These are phyloP conservation scores for Hypomyces rosellus DNA, from an alignment of 2,329 filamentous ascomycete genomes.

Conservation along the genomic window DNA sequence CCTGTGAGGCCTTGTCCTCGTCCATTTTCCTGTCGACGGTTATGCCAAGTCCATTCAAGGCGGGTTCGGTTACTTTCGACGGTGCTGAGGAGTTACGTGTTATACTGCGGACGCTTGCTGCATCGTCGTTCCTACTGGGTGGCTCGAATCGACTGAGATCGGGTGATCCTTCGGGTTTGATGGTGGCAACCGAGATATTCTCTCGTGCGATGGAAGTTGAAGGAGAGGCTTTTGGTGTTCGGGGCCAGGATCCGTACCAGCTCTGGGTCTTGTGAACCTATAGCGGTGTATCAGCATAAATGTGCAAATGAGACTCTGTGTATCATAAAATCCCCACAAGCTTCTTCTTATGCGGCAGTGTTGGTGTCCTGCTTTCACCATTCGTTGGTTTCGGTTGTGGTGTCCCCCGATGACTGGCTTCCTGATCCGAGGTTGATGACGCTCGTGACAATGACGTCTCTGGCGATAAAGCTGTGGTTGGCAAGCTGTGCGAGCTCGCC, in stretches of 20 bases:
- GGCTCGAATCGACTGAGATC: constrained; percentile 48
- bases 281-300: constrained; percentile 1
- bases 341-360: constrained; percentile 4
- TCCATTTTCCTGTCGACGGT: neutral
- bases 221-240: constrained; percentile 48
- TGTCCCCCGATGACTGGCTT: constrained; percentile 5
- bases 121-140: constrained; percentile 30
- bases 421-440: constrained; percentile 9
- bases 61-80: neutral
- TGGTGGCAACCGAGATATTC: constrained; percentile 52
- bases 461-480: constrained; percentile 15
- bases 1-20: neutral
- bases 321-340: constrained; percentile 1
- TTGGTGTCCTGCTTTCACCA: constrained; percentile 5
- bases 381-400: constrained; percentile 5
- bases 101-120: constrained; percentile 24
- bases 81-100: neutral
- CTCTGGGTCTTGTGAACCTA: constrained; percentile 49
- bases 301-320: neutral
- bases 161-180: constrained; percentile 37
- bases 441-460: constrained; percentile 14
- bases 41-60: neutral
- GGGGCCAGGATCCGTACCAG: constrained; percentile 60
- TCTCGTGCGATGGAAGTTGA: constrained; percentile 56
- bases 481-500: constrained; percentile 14